Evolutionary conservation across 805 yeast species (phyloP), one percentile per base, ranked within the genome.

Genomic region (Lachancea dasiensis): DNA sequence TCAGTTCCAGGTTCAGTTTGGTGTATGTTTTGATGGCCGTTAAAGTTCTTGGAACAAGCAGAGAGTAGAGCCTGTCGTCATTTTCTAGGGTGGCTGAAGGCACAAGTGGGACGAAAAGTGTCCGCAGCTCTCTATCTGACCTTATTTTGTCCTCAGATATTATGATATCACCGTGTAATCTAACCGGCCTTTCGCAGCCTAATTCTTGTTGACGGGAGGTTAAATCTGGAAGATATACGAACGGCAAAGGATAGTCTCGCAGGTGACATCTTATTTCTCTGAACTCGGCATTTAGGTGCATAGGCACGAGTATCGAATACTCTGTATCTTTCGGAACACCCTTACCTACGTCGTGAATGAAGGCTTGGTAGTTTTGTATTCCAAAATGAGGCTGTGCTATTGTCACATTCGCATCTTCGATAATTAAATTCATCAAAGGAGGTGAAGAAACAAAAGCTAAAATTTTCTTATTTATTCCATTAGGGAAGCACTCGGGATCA

Each of bases 171-270:
- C 95, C 95, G 17, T 61, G 56, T 38, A 81, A 40, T 20, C 63
- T 38, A n/a, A 66, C 41, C 36, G 65, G 54, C 47, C 69, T 41
- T 46, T 36, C 30, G 18, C 48, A 39, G 5, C 39, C 38, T 3
- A 34, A 27, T 25, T 11, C 33, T 6, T 44, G 29, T 34, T 64
- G 68, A 0, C 41, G 15, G 31, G 65, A 46, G 3, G 63, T 60
- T 9, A 68, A 63, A 10, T 67, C 61, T 0, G 95, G 95, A 44
- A 89, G 74, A 46, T 78, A 77, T 6, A 85, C 57, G 34, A 89
- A 61, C 0, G 97, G 97, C 11, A 90, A 52, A 0, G 97, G 97
- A 52, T 82, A 86, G 52, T 89, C 97, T 38, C 92, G 66, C 43
- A 89, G 49, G 54, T 84, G 90, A 49, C 78, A 69, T 42, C 92